Conservation (phyloP, 495 filamentous ascomycete genomes). For the Xylaria telfairii region DNA sequence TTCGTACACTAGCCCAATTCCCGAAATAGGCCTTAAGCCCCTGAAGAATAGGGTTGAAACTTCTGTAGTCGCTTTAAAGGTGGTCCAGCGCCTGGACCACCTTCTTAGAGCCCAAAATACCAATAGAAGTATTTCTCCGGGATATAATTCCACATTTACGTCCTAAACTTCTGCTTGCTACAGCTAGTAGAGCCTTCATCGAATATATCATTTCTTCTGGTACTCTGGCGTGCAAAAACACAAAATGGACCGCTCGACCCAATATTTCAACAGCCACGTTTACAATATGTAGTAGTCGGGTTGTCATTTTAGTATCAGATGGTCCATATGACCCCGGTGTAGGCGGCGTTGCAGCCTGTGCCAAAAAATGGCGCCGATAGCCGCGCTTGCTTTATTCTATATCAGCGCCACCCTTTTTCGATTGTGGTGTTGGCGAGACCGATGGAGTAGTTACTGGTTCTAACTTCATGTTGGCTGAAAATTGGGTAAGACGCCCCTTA, state of each 20-base stretch:
- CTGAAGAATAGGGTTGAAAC: too few species aligned
- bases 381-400: background rate
- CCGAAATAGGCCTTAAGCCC: too few species aligned
- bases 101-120: background rate
- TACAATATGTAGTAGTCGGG: background rate
- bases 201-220: background rate
- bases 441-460: background rate
- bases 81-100: background rate
- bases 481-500: too few species aligned
- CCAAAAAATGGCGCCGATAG: background rate
- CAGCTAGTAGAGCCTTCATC: background rate
- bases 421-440: background rate
- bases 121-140: background rate
- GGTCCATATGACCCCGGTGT: background rate
- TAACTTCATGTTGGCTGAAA: background rate
- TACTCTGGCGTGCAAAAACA: background rate
- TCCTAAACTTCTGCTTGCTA: too few species aligned
- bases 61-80: background rate
- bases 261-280: background rate
- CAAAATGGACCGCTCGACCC: too few species aligned
- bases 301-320: background rate
- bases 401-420: background rate
- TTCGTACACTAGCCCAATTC: too few species aligned
- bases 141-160: background rate
- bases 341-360: background rate